Conservation (phyloP, 768 basidiomycete genomes). For the Collybia sp. region DNA sequence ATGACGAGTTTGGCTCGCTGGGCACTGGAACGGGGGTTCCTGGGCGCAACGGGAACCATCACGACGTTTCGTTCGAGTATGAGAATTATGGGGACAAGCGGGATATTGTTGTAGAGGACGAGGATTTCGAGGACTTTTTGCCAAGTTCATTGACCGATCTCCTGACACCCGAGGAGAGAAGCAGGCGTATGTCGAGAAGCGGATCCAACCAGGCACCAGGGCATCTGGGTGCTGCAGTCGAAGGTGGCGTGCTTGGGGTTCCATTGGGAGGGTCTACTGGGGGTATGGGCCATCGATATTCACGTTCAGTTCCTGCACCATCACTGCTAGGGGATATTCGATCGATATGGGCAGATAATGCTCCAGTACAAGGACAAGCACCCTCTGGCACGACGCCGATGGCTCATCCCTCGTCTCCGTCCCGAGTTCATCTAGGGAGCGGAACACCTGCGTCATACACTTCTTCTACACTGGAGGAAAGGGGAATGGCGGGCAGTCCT, state of each 20-base stretch:
- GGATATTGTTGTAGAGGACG: slow-evolving; percentile 53
- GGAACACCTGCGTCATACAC: slow-evolving; percentile 6
- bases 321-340: slow-evolving; percentile 71
- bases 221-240: slow-evolving; percentile 4
- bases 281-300: slow-evolving; percentile 61
- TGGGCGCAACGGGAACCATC: slow-evolving; percentile 16
- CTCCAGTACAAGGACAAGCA: slow-evolving; percentile 17
- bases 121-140: slow-evolving; percentile 84
- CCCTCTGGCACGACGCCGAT: slow-evolving; percentile 30
- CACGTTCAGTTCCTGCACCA: slow-evolving; percentile 77
- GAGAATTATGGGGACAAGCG: slow-evolving; percentile 25
- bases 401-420: slow-evolving; percentile 50
- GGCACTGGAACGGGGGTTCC: slow-evolving; percentile 2
- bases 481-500: slow-evolving; percentile 19
- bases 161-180: slow-evolving; percentile 83
- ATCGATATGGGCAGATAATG: slow-evolving; percentile 74
- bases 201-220: slow-evolving; percentile 39
- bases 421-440: slow-evolving; percentile 35
- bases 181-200: slow-evolving; percentile 76
- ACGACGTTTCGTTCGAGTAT: slow-evolving; percentile 32
- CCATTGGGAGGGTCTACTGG: slow-evolving; percentile 14
- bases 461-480: slow-evolving; percentile 32
- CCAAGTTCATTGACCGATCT: slow-evolving; percentile 87
- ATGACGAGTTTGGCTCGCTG: slow-evolving; percentile 6
- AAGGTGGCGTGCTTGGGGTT: not conserved